A percentile compares a stretch with the other conserved stretches of the same genome.
Evolutionary conservation across 805 yeast genomes (phyloP).

Genomic region (Metschnikowia borealis): DNA sequence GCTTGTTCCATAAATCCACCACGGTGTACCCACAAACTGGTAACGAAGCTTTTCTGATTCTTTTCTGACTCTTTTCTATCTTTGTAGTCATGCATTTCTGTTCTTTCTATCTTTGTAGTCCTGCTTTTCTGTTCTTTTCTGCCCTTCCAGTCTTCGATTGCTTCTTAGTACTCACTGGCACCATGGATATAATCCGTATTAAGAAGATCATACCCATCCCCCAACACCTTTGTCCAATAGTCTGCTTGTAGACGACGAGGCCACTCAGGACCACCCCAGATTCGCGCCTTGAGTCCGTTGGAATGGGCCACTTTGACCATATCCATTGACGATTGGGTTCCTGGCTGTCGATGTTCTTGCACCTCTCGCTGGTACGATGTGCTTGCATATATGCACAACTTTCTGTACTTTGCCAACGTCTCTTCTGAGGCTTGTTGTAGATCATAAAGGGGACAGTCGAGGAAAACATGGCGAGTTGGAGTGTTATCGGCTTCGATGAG

Average conservation of each 20-base stretch:
- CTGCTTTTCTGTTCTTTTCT: no score
- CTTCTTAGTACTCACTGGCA: slow-evolving; percentile 4
- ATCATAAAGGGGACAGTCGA: slow-evolving; percentile 49
- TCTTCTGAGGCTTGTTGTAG: slow-evolving; percentile 22
- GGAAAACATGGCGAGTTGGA: slow-evolving; percentile 36
- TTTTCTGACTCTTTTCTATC: no score
- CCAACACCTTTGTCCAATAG: slow-evolving; percentile 48
- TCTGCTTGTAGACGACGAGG: slow-evolving; percentile 44
- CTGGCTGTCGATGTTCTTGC: not conserved
- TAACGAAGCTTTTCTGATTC: no score
- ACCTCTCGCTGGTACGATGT: slow-evolving; percentile 35
- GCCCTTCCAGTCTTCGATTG: not conserved
- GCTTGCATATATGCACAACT: slow-evolving; percentile 39
- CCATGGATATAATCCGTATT: slow-evolving; percentile 61
- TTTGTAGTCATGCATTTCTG: no score
- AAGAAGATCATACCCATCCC: slow-evolving; percentile 51
- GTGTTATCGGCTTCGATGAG: slow-evolving; percentile 19
- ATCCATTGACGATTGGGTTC: slow-evolving; percentile 14
- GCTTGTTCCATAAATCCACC: no score
- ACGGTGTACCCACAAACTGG: no score
- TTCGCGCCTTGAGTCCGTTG: slow-evolving; percentile 49
- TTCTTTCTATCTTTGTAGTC: no score
- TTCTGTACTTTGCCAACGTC: slow-evolving; percentile 21
- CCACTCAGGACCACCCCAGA: slow-evolving; percentile 75
- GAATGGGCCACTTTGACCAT: slow-evolving; percentile 45